These are phyloP conservation scores for Rhytidiadelphus loreus DNA, from an alignment of 225 moss, liverwort and hornwort species.

Conservation along the genomic window DNA sequence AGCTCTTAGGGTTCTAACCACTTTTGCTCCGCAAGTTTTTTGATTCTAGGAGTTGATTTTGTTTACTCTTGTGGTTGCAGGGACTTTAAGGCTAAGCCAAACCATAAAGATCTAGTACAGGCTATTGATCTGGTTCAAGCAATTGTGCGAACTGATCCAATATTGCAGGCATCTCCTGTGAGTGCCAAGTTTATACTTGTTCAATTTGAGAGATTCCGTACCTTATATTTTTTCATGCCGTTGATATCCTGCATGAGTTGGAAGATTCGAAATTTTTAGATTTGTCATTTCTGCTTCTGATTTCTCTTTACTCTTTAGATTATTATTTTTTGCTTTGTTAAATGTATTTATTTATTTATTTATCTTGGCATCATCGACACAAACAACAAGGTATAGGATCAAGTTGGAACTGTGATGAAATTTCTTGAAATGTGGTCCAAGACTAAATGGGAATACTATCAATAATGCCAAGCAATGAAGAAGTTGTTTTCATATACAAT, in stretches of 20 bases:
- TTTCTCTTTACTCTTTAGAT: not conserved
- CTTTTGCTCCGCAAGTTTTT: not conserved
- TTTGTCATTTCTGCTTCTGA: not conserved
- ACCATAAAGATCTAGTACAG: conserved; percentile 6
- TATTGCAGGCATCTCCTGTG: conserved; percentile 24
- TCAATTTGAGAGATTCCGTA: not conserved
- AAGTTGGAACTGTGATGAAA: not conserved
- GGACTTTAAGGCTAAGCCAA: conserved; percentile 19
- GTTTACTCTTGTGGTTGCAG: not conserved
- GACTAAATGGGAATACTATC: not conserved
- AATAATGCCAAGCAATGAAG: not conserved
- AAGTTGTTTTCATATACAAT: not conserved
- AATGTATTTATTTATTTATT: not conserved
- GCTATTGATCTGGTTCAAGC: conserved; percentile 17
- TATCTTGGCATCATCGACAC: not conserved
- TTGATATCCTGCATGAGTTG: not conserved
- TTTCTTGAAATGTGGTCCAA: not conserved
- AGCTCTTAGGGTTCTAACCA: not conserved
- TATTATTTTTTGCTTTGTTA: not conserved
- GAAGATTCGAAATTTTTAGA: not conserved
- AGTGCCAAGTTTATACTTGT: not conserved
- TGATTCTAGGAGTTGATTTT: not conserved
- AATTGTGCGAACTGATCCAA: conserved; percentile 8
- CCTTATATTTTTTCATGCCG: not conserved
- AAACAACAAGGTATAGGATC: not conserved